Evolutionary conservation across 2,329 filamentous ascomycete genomes (phyloP), one percentile per base, ranked within the genome.

Genomic region (Gaeumannomyces tritici): DNA sequence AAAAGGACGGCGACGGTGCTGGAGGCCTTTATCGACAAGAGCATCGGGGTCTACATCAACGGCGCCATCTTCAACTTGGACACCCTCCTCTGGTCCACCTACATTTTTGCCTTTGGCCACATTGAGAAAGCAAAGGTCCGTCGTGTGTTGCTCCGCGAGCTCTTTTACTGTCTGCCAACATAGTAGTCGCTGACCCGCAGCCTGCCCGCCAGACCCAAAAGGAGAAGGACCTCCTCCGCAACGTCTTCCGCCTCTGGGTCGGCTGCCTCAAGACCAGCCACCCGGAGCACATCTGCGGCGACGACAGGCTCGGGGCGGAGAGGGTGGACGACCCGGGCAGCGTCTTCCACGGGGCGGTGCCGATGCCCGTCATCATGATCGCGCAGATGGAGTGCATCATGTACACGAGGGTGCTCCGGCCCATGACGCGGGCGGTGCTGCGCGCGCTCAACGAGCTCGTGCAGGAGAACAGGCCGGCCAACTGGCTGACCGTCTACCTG

Each of bases 321-420:
- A 29, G 62, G 7, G 59, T 68, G 5, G 61, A 62, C 29, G 62
- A 63, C 5, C 59, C 64, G 9, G 59, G 62, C 4, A 67, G 63
- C 47, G 60, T 65, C 5, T 66, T 65, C 54, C 21, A 61, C 35
- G 64, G 64, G 29, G 62, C 62, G 5, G 61, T 68, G 3, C 65
- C 66, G 4, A 68, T 67, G 64, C 67, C 67, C 4, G 57, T 65
- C 28, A 55, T 69, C 47, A 67, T 69, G 62, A 66, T 67, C 9
- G 67, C 68, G 1, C 68, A 69, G 61, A 64, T 69, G 28, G 68
- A 69, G 60, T 67, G 66, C 58, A 69, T 69, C 63, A 67, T 66
- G 26, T 66, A 67, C 62, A 67, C 65, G 1, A 65, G 60, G 1
- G 64, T 69, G 13, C 59, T 69, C 9, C 59, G 64, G 27, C 68